Percentiles rank a stretch among this genome's conserved stretches.
These are phyloP conservation scores for Boletus semigastroideus DNA, from an alignment of 1,284 basidiomycete species.

Conservation along the genomic window DNA sequence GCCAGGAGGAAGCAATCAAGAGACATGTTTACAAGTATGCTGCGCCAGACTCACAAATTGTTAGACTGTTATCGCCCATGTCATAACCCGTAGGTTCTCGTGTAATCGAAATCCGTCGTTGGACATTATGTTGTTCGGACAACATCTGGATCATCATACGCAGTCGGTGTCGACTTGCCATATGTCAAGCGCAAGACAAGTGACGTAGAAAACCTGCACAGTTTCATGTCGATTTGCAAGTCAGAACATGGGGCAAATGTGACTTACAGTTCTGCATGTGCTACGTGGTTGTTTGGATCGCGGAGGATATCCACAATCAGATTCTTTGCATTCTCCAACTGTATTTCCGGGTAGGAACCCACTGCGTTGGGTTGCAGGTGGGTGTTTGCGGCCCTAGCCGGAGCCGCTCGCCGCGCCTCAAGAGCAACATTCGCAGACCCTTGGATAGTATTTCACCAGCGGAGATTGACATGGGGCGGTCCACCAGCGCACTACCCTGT, in stretches of 20 bases:
- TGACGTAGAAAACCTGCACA: slow-evolving; percentile 56
- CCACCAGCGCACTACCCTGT: slow-evolving; percentile 29
- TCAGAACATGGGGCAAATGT: neutral
- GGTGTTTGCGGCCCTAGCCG: slow-evolving; percentile 38
- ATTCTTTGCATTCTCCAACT: slow-evolving; percentile 35
- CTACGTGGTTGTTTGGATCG: slow-evolving; percentile 36
- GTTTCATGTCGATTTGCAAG: neutral
- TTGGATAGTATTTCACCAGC: slow-evolving; percentile 29
- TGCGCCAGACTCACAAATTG: too few species aligned
- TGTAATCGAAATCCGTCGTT: too few species aligned
- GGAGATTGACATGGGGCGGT: slow-evolving; percentile 33
- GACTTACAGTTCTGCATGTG: slow-evolving; percentile 33
- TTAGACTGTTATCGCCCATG: too few species aligned
- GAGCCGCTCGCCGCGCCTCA: slow-evolving; percentile 25
- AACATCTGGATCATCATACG: slow-evolving; percentile 58
- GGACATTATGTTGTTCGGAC: too few species aligned
- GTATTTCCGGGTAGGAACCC: slow-evolving; percentile 34
- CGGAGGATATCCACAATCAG: slow-evolving; percentile 40
- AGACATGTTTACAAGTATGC: too few species aligned
- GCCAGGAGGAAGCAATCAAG: too few species aligned
- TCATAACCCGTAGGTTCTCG: too few species aligned
- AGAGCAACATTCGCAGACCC: slow-evolving; percentile 25
- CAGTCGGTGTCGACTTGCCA: slow-evolving; percentile 51
- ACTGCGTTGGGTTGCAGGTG: slow-evolving; percentile 39
- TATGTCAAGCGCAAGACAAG: slow-evolving; percentile 67